Evolutionary conservation across 805 yeast genomes (phyloP).

Genomic region (Candida montana): DNA sequence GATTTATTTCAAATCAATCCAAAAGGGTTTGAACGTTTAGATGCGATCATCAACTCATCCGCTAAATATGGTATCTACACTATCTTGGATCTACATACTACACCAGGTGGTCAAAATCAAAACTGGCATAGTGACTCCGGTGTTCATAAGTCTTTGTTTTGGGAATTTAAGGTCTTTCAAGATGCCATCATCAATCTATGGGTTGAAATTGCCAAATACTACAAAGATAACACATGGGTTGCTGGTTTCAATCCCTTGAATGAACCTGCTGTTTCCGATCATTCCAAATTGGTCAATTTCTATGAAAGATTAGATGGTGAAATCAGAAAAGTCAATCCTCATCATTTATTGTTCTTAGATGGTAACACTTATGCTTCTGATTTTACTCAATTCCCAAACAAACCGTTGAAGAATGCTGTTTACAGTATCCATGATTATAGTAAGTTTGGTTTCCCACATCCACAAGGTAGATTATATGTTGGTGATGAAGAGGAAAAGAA

Average conservation of each 20-base stretch:
- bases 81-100: slow-evolving; percentile 43
- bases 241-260: slow-evolving; percentile 53
- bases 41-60: slow-evolving; percentile 39
- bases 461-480: slow-evolving; percentile 27
- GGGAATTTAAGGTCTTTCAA: slow-evolving; percentile 46
- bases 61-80: slow-evolving; percentile 43
- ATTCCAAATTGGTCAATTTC: slow-evolving; percentile 34
- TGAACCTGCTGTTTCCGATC: slow-evolving; percentile 45
- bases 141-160: slow-evolving; percentile 42
- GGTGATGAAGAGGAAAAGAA: slow-evolving; percentile 32
- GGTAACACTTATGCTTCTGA: slow-evolving; percentile 49
- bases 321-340: slow-evolving; percentile 39
- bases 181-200: slow-evolving; percentile 42
- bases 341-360: slow-evolving; percentile 45
- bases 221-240: slow-evolving; percentile 41
- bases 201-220: slow-evolving; percentile 40
- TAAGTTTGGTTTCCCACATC: slow-evolving; percentile 39
- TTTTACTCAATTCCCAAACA: slow-evolving; percentile 41
- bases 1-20: slow-evolving; percentile 39
- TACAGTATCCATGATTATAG: slow-evolving; percentile 47
- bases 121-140: slow-evolving; percentile 49
- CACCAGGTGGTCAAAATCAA: slow-evolving; percentile 51
- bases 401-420: slow-evolving; percentile 37
- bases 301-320: slow-evolving; percentile 34
- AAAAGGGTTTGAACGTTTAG: slow-evolving; percentile 41